Evolutionary conservation across 164 flowering plant genomes (phyloP).

Genomic region (Stephania japonica): DNA sequence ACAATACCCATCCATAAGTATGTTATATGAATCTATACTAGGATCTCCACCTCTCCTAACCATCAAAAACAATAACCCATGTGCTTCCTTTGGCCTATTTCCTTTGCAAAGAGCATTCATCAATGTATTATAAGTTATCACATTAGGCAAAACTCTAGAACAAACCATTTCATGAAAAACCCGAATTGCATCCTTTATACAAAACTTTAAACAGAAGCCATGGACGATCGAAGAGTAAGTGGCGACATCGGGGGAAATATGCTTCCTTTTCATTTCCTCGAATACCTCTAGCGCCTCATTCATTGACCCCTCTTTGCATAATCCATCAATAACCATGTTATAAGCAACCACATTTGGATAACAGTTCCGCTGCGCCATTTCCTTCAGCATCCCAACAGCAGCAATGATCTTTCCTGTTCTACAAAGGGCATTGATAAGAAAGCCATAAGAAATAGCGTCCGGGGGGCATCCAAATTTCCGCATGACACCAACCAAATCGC

Average conservation of each 20-base stretch:
- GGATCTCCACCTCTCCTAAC: neutral
- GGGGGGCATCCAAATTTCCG: slow-evolving; percentile 1
- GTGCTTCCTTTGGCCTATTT: neutral
- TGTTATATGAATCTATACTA: neutral
- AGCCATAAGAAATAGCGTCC: slow-evolving; percentile 6
- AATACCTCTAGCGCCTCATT: slow-evolving; percentile 7
- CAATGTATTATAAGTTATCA: neutral
- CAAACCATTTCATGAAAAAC: slow-evolving; percentile 1
- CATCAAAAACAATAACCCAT: neutral
- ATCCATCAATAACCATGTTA: slow-evolving; percentile 6
- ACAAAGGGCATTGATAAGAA: slow-evolving; percentile 15
- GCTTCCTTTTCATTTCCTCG: neutral
- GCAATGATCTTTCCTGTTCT: slow-evolving; percentile 4
- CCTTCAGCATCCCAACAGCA: slow-evolving; percentile 10
- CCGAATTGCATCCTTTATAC: neutral
- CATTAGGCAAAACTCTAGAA: neutral
- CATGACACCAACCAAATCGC: slow-evolving; percentile 1
- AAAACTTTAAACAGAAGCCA: neutral
- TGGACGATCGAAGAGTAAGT: slow-evolving; percentile 3
- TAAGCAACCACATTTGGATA: neutral
- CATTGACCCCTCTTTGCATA: neutral
- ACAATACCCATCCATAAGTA: slow-evolving; percentile 6
- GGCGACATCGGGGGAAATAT: neutral
- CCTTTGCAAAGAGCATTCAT: slow-evolving; percentile 1
- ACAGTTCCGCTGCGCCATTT: slow-evolving; percentile 9